Percentiles rank a stretch among this genome's conserved stretches.
Conservation (phyloP, 495 filamentous ascomycete species). For the Podospora comata region DNA sequence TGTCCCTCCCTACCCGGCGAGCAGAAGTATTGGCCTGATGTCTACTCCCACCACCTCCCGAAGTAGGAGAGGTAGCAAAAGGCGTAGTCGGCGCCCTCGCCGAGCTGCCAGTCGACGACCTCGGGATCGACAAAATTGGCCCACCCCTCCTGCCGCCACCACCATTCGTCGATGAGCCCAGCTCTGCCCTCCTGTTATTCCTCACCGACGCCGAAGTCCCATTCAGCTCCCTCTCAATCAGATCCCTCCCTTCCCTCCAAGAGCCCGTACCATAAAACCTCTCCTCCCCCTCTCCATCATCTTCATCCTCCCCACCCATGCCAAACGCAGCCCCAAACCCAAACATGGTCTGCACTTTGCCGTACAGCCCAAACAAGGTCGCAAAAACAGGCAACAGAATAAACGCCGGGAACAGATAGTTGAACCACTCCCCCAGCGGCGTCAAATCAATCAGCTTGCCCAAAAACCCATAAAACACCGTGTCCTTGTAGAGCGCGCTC, state of each 20-base stretch:
- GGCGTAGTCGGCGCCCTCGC: conserved; percentile 35
- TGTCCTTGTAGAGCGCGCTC: conserved; percentile 58
- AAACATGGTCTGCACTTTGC: conserved; percentile 68
- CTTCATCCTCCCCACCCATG: conserved; percentile 58
- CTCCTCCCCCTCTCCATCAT: conserved; percentile 56
- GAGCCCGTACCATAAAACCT: conserved; percentile 70
- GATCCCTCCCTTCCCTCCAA: conserved; percentile 90
- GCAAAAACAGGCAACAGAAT: conserved; percentile 80
- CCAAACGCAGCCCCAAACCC: conserved; percentile 70
- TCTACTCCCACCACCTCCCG: conserved; percentile 9
- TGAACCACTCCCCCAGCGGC: conserved; percentile 77
- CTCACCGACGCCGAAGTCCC: conserved; percentile 47
- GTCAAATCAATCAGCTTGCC: conserved; percentile 83
- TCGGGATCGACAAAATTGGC: conserved; percentile 40
- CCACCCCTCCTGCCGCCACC: conserved; percentile 28
- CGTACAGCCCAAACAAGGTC: conserved; percentile 82
- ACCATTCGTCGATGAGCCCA: conserved; percentile 24
- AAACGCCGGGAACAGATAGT: conserved; percentile 81
- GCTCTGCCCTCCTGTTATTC: conserved; percentile 34
- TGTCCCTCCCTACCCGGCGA: not conserved
- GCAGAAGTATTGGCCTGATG: conserved; percentile 3
- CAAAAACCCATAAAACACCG: conserved; percentile 83
- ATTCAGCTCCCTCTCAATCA: conserved; percentile 86
- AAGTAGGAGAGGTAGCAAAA: conserved; percentile 41
- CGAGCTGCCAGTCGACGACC: conserved; percentile 24